These are phyloP conservation scores for Eucommia ulmoides DNA, from an alignment of 257 asterid species.

Conservation along the genomic window DNA sequence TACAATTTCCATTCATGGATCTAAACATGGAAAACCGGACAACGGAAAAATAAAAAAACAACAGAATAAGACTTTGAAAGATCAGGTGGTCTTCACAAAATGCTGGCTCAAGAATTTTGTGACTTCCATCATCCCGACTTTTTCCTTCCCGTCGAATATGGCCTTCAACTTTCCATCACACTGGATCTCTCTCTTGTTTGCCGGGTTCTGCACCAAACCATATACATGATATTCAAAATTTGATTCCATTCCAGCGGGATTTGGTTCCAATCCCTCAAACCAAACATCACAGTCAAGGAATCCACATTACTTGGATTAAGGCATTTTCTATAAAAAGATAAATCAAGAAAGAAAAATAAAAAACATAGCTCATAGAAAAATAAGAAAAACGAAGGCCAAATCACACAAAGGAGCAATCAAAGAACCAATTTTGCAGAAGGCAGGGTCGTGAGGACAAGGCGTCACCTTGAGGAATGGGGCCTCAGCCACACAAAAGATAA, in stretches of 20 bases:
- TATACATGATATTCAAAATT: background rate
- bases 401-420: no score
- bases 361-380: no score
- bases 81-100: constrained; percentile 30
- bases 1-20: background rate
- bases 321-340: background rate
- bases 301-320: background rate
- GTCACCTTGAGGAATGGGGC: no score
- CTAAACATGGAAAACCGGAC: background rate
- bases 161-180: constrained; percentile 53
- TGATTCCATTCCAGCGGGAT: background rate
- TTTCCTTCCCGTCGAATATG: constrained; percentile 44
- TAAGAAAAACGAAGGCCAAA: no score
- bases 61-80: background rate
- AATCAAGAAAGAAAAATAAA: background rate
- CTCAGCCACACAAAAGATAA: no score
- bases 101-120: constrained; percentile 43
- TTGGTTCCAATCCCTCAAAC: background rate
- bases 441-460: no score
- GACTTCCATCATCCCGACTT: constrained; percentile 46
- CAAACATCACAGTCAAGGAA: background rate
- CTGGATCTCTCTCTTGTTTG: constrained; percentile 39
- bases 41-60: background rate
- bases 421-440: no score
- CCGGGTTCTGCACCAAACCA: constrained; percentile 31